A percentile compares a stretch with the other conserved stretches of the same genome.
phyloP scores from a whole-genome alignment of 169 alveolate species.

The Plasmodium gonderi region DNA sequence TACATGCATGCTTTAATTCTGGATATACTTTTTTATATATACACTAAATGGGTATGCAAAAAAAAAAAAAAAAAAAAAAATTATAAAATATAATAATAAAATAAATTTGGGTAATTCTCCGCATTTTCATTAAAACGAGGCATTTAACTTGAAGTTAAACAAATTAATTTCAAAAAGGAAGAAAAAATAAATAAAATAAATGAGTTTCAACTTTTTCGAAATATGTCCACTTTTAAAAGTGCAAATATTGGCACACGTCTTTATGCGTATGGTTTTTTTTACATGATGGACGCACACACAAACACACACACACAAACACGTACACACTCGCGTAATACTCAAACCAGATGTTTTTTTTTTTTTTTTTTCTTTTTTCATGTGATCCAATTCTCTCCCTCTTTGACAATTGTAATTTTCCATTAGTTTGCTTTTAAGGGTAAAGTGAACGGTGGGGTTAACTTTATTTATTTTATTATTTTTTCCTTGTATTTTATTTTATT shows the following conservation, averaged over 20 bases:
- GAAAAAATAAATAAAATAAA: too few relatives aligned
- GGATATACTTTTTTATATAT: background rate
- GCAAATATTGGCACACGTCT: background rate
- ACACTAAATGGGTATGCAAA: background rate
- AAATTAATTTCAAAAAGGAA: background rate
- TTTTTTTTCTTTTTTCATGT: too few relatives aligned
- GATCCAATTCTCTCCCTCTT: background rate
- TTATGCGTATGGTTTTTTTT: too few relatives aligned
- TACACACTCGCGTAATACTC: background rate
- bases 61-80: background rate
- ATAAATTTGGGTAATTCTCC: background rate
- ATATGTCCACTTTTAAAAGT: too few relatives aligned
- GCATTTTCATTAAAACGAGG: background rate
- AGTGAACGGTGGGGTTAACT: background rate
- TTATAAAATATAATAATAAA: too few relatives aligned
- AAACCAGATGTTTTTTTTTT: background rate
- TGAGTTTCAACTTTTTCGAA: background rate
- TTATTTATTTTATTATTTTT: background rate
- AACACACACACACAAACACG: background rate
- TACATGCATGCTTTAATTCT: background rate
- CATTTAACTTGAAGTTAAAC: background rate
- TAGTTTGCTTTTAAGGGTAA: background rate
- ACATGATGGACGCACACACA: too few relatives aligned
- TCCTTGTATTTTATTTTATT: background rate
- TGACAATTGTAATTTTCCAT: background rate